Base-by-base conservation (phyloP, 2,329 filamentous ascomycete species). In the Emericellopsis cladophorae region DNA sequence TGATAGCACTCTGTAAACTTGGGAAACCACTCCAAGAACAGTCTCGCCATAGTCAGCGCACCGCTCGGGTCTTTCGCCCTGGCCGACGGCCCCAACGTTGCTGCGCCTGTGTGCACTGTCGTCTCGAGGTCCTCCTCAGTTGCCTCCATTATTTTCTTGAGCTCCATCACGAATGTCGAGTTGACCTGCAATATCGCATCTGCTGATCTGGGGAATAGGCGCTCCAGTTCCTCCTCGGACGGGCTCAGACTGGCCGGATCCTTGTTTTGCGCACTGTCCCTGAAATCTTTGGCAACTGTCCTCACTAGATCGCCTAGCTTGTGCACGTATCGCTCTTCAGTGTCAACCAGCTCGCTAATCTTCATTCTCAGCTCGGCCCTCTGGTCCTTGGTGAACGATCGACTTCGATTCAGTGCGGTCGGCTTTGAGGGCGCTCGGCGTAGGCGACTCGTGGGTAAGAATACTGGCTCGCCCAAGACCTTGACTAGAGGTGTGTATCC, bases 11-110 rank as follows among this genome's bases (percentile, higher is more conserved):
- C 79, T 22, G 85, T 84, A 55, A 98, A 96, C 48, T 81, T 81
- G 7, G 92, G 92, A 49, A 98, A 92, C 86, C 88, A 95, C 49
- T 93, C 84, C 5, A 92, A 65, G 45, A 95, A 79, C 38, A 87
- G 69, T 51, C 81, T 86, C 34, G 87, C 86, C 56, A 95, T 81
- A 33, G 79, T 74, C 32, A 84, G 64, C 14, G 85, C 78, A 39
- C 90, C 90, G 49, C 82, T 87, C 15, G 83, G 77, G 55, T 95
- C 87, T 55, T 74, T 79, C 49, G 59, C 18, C 22, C 34, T 55
- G 42, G 57, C 64, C 16, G 61, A 59, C 33, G 55, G 67, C 40
- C 61, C 70, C 44, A 59, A 58, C 45, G 61, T 67, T 40, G 57
- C 70, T 12, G 26, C 26, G 47, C 57, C 67, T 40, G 55, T 54